Conservation (phyloP, 1,284 basidiomycete species). For the Pseudozyma hubeiensis region DNA sequence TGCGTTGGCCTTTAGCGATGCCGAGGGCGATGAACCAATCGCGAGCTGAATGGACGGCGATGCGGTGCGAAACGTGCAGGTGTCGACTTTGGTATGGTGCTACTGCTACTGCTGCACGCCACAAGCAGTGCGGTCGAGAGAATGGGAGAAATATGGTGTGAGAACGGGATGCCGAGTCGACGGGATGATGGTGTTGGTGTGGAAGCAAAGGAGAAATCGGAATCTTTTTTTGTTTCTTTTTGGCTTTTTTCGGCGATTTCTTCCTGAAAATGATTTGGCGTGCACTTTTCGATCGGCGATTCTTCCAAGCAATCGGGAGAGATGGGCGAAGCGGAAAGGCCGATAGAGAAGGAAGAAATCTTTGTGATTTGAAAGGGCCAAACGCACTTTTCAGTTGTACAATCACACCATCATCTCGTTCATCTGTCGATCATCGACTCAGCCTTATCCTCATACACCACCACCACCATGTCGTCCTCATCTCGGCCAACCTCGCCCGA, state of each 20-base stretch:
- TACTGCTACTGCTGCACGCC: constrained; percentile 5
- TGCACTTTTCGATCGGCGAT: too few relatives aligned
- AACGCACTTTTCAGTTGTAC: too few relatives aligned
- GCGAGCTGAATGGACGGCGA: neutral
- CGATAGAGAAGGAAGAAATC: too few relatives aligned
- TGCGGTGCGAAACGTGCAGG: constrained; percentile 11
- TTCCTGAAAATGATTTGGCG: too few relatives aligned
- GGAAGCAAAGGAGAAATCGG: neutral
- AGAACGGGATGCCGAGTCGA: too few relatives aligned
- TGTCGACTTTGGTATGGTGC: neutral
- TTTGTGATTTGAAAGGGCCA: too few relatives aligned
- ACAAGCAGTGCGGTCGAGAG: neutral
- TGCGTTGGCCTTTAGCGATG: constrained; percentile 33
- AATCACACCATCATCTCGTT: too few relatives aligned
- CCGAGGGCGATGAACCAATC: constrained; percentile 37
- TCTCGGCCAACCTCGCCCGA: constrained; percentile 20
- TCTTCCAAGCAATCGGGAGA: too few relatives aligned
- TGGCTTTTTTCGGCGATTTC: too few relatives aligned
- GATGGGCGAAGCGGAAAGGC: too few relatives aligned
- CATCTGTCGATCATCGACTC: neutral
- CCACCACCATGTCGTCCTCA: constrained; percentile 21
- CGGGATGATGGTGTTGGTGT: neutral
- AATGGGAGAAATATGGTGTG: neutral
- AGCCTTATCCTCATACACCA: neutral
- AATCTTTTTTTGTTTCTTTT: constrained; percentile 4